Conservation (phyloP, 352 stramenopile species). For the Pythium sukuiense region DNA sequence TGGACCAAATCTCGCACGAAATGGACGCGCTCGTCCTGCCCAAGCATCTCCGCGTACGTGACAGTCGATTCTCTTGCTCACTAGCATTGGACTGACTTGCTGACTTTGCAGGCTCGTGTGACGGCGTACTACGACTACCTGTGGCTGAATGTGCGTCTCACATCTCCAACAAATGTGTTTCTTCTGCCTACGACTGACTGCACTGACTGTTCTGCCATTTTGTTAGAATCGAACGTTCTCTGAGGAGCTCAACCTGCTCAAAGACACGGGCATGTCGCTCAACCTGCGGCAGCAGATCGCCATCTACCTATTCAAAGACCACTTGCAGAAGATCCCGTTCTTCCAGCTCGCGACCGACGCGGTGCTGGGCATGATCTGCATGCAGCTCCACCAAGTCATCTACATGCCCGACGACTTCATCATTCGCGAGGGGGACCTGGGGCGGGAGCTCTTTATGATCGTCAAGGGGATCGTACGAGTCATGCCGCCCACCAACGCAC, state of each 20-base stretch:
- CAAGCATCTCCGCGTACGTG: conserved; percentile 47
- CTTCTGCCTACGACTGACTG: background rate
- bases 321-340: conserved; percentile 69
- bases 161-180: background rate
- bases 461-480: conserved; percentile 67
- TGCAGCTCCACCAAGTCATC: conserved; percentile 64
- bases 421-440: conserved; percentile 64
- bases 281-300: conserved; percentile 55
- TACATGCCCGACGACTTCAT: conserved; percentile 69
- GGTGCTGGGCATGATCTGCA: conserved; percentile 70
- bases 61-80: background rate
- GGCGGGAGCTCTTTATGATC: conserved; percentile 73
- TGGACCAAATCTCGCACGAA: conserved; percentile 67
- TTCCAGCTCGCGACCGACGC: conserved; percentile 64
- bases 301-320: conserved; percentile 72
- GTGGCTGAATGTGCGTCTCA: conserved; percentile 48
- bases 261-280: conserved; percentile 65
- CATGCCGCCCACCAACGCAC: conserved; percentile 40
- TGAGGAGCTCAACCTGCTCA: conserved; percentile 55
- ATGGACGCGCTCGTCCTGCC: conserved; percentile 63
- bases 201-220: background rate
- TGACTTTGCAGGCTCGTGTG: conserved; percentile 30
- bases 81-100: background rate
- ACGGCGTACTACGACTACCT: conserved; percentile 73
- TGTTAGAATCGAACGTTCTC: conserved; percentile 52